Percentiles rank a stretch among this genome's conserved stretches.
Evolutionary conservation across 1,284 basidiomycete species (phyloP).

Genomic region (Trichosporon ovoides): DNA sequence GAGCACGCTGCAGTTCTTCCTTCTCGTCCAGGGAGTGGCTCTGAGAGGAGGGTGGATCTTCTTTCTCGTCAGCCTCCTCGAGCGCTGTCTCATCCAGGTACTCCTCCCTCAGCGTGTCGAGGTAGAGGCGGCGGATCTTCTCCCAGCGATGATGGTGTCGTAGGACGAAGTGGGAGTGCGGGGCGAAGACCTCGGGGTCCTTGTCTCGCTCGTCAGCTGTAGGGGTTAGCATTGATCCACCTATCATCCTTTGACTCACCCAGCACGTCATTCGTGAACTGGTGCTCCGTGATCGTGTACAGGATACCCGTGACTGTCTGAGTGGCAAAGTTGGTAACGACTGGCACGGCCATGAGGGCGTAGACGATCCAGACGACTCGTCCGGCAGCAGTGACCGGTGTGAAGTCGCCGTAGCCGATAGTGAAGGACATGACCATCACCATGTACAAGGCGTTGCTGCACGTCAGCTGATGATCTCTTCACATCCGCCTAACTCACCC

Average conservation of each 20-base stretch:
- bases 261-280: slow-evolving; percentile 7
- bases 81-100: slow-evolving; percentile 1
- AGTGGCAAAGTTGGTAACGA: slow-evolving; percentile 52
- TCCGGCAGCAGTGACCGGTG: slow-evolving; percentile 36
- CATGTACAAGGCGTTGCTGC: slow-evolving; percentile 31
- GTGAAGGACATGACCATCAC: slow-evolving; percentile 45
- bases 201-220: slow-evolving; percentile 15
- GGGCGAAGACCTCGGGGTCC: slow-evolving; percentile 36
- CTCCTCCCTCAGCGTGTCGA: slow-evolving; percentile 4
- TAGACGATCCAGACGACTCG: slow-evolving; percentile 49
- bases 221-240: not conserved
- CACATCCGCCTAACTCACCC: slow-evolving; percentile 29
- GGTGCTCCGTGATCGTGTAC: slow-evolving; percentile 21
- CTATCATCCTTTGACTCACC: not conserved
- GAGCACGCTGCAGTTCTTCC: too few species aligned
- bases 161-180: slow-evolving; percentile 43
- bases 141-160: slow-evolving; percentile 33
- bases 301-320: slow-evolving; percentile 48
- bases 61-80: slow-evolving; percentile 4
- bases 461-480: not conserved
- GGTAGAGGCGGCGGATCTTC: slow-evolving; percentile 20
- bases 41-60: not conserved
- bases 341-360: slow-evolving; percentile 49
- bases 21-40: not conserved
- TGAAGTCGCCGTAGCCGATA: slow-evolving; percentile 47